Evolutionary conservation across 495 filamentous ascomycete species (phyloP).

Genomic region (Annulohypoxylon maeteangense): DNA sequence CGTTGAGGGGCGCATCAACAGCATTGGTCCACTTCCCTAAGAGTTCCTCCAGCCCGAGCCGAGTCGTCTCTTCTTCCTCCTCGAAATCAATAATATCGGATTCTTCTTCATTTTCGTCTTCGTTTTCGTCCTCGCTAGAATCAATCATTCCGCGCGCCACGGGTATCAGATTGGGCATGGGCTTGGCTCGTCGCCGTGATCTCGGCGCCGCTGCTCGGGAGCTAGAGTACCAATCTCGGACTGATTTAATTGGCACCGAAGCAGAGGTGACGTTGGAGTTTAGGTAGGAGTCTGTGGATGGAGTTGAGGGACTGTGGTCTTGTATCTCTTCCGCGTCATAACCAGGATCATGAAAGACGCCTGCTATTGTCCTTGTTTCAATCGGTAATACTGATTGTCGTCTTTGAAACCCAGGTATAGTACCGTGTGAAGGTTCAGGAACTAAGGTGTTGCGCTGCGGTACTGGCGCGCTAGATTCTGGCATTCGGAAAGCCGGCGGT

Average conservation of each 20-base stretch:
- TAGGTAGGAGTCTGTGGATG: neutral
- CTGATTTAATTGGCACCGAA: neutral
- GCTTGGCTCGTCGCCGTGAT: neutral
- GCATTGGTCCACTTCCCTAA: conserved; percentile 27
- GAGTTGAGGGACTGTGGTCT: neutral
- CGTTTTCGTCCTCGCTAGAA: neutral
- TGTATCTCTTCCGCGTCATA: neutral
- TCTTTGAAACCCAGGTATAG: no score
- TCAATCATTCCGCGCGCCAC: no score
- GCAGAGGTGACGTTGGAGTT: neutral
- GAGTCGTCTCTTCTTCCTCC: conserved; percentile 14
- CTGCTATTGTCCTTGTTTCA: no score
- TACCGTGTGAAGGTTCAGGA: no score
- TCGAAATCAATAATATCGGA: conserved; percentile 33
- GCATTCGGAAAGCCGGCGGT: no score
- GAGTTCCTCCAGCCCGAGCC: conserved; percentile 9
- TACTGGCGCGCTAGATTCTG: no score
- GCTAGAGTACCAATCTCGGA: neutral
- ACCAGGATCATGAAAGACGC: neutral
- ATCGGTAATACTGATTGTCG: no score
- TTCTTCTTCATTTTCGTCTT: conserved; percentile 13
- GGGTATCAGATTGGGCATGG: no score
- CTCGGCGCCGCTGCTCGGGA: neutral
- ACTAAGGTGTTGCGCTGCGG: no score
- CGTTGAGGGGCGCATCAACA: neutral